A percentile compares a stretch with the other conserved stretches of the same genome.
Evolutionary conservation across 306 rosid genomes (phyloP).

Genomic region (Lathyrus sativus): DNA sequence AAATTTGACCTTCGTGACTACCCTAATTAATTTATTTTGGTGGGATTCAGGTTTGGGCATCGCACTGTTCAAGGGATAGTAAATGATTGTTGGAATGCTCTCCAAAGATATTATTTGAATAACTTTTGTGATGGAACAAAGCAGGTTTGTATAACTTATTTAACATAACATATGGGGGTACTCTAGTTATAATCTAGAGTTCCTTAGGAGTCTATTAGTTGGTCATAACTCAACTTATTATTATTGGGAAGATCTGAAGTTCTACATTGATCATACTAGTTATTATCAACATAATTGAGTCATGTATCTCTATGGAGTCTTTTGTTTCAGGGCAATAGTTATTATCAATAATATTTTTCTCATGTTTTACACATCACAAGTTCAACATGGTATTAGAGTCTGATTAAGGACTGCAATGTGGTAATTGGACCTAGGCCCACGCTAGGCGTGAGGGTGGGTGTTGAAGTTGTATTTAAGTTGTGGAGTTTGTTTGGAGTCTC

Average conservation of each 20-base stretch:
- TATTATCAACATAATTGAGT: too few species aligned
- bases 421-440: too few species aligned
- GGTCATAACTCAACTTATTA: conserved; percentile 17
- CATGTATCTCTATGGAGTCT: too few species aligned
- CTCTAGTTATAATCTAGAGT: conserved; percentile 19
- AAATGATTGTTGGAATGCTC: conserved; percentile 77
- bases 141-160: conserved; percentile 61
- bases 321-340: too few species aligned
- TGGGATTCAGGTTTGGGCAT: conserved; percentile 72
- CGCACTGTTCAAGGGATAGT: conserved; percentile 80
- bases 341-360: too few species aligned
- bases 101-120: conserved; percentile 81
- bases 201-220: conserved; percentile 27
- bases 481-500: too few species aligned
- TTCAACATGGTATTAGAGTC: too few species aligned
- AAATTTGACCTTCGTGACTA: conserved; percentile 7
- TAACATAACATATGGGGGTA: conserved; percentile 29
- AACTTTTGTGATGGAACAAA: conserved; percentile 87
- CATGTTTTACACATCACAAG: too few species aligned
- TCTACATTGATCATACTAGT: too few species aligned
- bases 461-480: too few species aligned
- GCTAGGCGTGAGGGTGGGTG: too few species aligned
- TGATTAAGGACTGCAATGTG: too few species aligned
- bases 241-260: neutral
- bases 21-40: conserved; percentile 33